Evolutionary conservation across 805 yeast genomes (phyloP), one percentile per base, ranked within the genome.

Genomic region (Cyberlindnera petersonii): DNA sequence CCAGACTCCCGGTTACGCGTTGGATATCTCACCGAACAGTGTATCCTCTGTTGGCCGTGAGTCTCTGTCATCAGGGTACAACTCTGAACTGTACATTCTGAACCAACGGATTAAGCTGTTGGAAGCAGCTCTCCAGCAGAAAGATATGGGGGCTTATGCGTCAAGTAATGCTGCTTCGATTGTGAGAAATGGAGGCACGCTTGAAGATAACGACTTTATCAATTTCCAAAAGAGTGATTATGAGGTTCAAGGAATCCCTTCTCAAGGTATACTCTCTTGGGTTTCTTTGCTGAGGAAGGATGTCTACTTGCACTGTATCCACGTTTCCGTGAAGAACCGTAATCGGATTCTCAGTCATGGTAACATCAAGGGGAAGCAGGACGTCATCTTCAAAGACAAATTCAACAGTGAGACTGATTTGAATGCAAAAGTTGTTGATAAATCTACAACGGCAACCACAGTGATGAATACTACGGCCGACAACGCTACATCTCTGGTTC

Each of bases 261-360:
- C 37, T 5, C 53, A 52, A 19, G 59, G 59, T 4, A 42, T 50
- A 0, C 37, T 56, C 13, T 46, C 56, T 3, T 56, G 60, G 60
- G 51, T 48, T 1, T 43, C 55, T 1, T 22, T 56, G 16, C 17
- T 56, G 13, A 35, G 51, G 13, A 56, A 53, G 24, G 60, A 56
- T 33, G 38, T 44, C 9, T 56, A 51, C 30, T 27, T 56, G 26
- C 50, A 48, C 26, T 33, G 51, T 8, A 31, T 54, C 7, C 36
- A 45, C 9, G 23, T 43, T 0, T 40, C 47, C 3, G 26, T 40
- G 11, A 42, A 27, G 35, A 39, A 30, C 36, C 34, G 42, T 16
- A 32, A 31, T 29, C 31, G 26, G 14, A 23, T 42, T 24, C 18
- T 40, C 19, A 15, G 26, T 10, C 26, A 23, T 19, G 19, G 19